Conservation (phyloP, 1,284 basidiomycete genomes). For the Rhodotorula glutinis region DNA sequence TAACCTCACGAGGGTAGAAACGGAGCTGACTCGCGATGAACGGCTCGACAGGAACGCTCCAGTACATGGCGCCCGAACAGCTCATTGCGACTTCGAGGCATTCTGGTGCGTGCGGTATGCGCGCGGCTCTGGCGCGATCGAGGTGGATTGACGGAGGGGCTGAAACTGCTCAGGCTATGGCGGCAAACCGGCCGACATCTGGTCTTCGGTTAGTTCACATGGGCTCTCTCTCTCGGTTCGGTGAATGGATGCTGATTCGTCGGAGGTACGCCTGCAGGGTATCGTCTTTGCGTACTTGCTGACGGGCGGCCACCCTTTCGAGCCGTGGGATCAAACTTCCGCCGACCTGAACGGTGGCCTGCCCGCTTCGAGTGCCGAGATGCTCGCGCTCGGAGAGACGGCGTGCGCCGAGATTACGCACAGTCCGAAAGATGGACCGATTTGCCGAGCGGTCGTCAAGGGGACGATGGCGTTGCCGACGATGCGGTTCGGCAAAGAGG, state of each 20-base stretch:
- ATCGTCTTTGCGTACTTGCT: slow-evolving; percentile 76
- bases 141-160: no score
- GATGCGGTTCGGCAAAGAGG: slow-evolving; percentile 10
- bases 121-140: no score
- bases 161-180: slow-evolving; percentile 68
- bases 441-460: slow-evolving; percentile 4
- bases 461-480: slow-evolving; percentile 6
- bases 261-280: slow-evolving; percentile 48
- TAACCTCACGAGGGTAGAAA: not conserved
- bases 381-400: slow-evolving; percentile 5
- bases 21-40: slow-evolving; percentile 43
- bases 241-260: not conserved
- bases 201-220: slow-evolving; percentile 57
- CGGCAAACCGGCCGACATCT: slow-evolving; percentile 75
- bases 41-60: slow-evolving; percentile 57
- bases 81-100: slow-evolving; percentile 68
- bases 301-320: slow-evolving; percentile 25
- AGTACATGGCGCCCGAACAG: slow-evolving; percentile 79
- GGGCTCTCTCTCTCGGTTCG: not conserved
- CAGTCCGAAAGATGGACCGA: slow-evolving; percentile 4
- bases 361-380: not conserved
- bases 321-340: slow-evolving; percentile 2
- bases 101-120: not conserved
- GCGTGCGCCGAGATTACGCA: slow-evolving; percentile 3
- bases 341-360: not conserved